phyloP scores from a whole-genome alignment of 768 basidiomycete species.

The Leccinum incarnatum region DNA sequence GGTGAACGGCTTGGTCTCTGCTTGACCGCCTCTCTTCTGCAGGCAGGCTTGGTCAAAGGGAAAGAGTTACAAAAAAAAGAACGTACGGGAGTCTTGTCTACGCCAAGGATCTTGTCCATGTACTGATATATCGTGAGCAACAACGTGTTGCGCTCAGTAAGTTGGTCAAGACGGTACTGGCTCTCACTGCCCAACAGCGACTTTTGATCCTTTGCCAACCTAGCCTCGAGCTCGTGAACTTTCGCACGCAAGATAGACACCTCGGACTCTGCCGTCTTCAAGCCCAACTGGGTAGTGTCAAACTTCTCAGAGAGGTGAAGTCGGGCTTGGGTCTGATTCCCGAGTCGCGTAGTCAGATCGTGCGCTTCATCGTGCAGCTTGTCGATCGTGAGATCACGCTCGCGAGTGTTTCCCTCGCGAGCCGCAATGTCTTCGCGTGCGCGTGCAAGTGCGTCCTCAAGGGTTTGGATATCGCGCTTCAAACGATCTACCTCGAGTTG shows the following conservation, averaged over 20 bases:
- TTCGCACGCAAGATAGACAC: constrained; percentile 55
- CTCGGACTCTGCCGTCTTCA: constrained; percentile 72
- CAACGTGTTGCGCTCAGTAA: constrained; percentile 90
- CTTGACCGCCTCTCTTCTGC: too few relatives aligned
- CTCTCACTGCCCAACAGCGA: constrained; percentile 66
- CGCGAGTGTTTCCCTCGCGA: constrained; percentile 60
- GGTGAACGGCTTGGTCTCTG: constrained; percentile 69
- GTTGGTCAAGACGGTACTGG: constrained; percentile 79
- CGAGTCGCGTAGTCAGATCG: constrained; percentile 75
- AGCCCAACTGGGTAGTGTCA: constrained; percentile 59
- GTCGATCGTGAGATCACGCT: constrained; percentile 72
- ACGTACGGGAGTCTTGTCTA: constrained; percentile 80
- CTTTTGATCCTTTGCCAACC: constrained; percentile 80
- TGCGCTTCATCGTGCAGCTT: constrained; percentile 75
- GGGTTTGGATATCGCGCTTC: constrained; percentile 76
- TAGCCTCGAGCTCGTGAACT: constrained; percentile 71
- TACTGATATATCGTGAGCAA: constrained; percentile 93
- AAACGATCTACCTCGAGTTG: constrained; percentile 88
- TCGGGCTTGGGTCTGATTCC: constrained; percentile 82
- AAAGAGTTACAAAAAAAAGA: not conserved
- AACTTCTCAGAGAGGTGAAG: constrained; percentile 88
- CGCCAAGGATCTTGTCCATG: constrained; percentile 89
- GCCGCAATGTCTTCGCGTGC: constrained; percentile 68
- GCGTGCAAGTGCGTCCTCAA: constrained; percentile 75
- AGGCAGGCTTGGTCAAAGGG: not conserved